Base-by-base conservation (phyloP, 2,329 filamentous ascomycete genomes). In the Orbilia oligospora region DNA sequence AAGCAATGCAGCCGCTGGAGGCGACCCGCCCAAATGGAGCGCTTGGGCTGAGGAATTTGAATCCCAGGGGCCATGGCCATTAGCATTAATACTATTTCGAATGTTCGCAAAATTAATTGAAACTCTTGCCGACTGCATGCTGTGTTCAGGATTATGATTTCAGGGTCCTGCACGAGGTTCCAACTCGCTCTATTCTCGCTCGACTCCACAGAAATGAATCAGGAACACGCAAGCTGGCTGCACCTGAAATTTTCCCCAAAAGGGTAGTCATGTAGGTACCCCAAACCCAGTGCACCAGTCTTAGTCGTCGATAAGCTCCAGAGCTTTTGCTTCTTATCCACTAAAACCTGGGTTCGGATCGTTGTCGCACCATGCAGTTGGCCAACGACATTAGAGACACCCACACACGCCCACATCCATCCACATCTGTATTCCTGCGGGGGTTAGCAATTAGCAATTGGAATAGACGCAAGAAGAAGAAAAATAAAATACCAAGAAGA, bases 191-290 rank as follows among this genome's bases (percentile, higher is more conserved):
- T 20, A 53, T 61, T 48, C 55, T 68, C 71, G 64, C 61, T 72
- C 46, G 33, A 69, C 75, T 78, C 75, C 75, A 78, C 75, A 72
- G 33, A 48, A 56, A 63, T 72, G 75, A 69, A 67, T 61, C 75
- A 72, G 68, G 75, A 71, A 78, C 75, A 78, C 68, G 75, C 75
- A 71, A 78, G 73, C 66, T 66, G 27, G 46, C n/a, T 55, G 75
- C 68, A 68, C 61, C 63, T 78, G 72, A 71, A 77, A 77, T 68
- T 71, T 68, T 71, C 68, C 63, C 63, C 41, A 72, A 66, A 68
- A 56, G 53, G 64, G 58, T 61, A 61, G 18, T 58, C 36, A 44
- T 44, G 51, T 58, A 65, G 38, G 63, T 56, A 56, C 53, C 27
- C 69, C 46, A 56, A 72, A 44, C 56, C 20, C 27, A 30, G 27